Evolutionary conservation across 805 yeast species (phyloP).

Genomic region (Danielia oregonensis): DNA sequence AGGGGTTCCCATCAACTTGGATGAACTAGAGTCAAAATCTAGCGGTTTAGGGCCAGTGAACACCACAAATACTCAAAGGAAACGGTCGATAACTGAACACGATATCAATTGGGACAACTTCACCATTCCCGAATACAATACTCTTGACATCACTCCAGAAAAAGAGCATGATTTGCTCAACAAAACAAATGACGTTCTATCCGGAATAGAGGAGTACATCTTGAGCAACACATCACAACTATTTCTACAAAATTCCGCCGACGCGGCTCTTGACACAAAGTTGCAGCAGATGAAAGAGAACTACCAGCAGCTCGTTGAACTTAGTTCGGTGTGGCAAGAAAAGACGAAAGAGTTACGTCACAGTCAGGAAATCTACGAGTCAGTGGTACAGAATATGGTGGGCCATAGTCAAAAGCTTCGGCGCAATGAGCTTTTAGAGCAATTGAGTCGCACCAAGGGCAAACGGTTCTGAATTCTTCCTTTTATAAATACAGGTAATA

Average conservation of each 20-base stretch:
- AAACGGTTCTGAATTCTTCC: no score
- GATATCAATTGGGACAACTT: slow-evolving; percentile 36
- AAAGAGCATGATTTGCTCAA: slow-evolving; percentile 23
- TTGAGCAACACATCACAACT: slow-evolving; percentile 28
- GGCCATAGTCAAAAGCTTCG: slow-evolving; percentile 85
- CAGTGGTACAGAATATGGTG: slow-evolving; percentile 83
- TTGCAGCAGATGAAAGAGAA: slow-evolving; percentile 29
- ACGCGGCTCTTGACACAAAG: slow-evolving; percentile 30
- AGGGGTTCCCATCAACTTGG: slow-evolving; percentile 72
- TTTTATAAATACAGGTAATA: slow-evolving; percentile 10
- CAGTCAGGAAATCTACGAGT: slow-evolving; percentile 76
- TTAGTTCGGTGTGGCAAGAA: slow-evolving; percentile 49
- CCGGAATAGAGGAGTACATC: slow-evolving; percentile 32
- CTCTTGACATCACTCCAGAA: slow-evolving; percentile 26
- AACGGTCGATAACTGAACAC: slow-evolving; percentile 23
- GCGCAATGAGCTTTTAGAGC: slow-evolving; percentile 42
- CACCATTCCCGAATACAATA: slow-evolving; percentile 32
- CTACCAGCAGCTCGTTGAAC: slow-evolving; percentile 21
- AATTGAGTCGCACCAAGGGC: slow-evolving; percentile 24
- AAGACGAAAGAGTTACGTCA: slow-evolving; percentile 45
- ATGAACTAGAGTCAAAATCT: slow-evolving; percentile 35
- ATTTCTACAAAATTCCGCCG: slow-evolving; percentile 19
- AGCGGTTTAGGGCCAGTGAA: not conserved
- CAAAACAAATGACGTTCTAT: slow-evolving; percentile 23
- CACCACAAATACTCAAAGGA: slow-evolving; percentile 8